Evolutionary conservation across 2,329 filamentous ascomycete genomes (phyloP).

Genomic region (Chrysosporium keratinophilum): DNA sequence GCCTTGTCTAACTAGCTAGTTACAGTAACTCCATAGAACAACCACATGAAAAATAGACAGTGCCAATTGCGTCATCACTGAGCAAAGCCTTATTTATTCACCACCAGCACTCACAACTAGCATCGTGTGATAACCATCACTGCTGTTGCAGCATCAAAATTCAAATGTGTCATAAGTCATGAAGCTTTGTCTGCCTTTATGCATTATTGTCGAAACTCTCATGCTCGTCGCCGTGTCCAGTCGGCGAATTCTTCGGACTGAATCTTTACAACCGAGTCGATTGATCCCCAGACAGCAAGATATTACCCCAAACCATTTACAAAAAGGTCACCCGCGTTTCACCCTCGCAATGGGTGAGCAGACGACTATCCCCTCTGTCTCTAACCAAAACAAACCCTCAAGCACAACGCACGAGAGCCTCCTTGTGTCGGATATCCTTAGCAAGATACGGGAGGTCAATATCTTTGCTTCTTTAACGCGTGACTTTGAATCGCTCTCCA

Average conservation of each 20-base stretch:
- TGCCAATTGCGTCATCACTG: no score
- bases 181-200: background rate
- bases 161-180: background rate
- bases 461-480: constrained; percentile 75
- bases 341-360: background rate
- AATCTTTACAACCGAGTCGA: background rate
- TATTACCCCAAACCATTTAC: background rate
- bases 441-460: constrained; percentile 65
- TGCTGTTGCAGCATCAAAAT: no score
- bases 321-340: background rate
- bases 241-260: background rate
- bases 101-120: no score
- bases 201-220: background rate
- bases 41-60: no score
- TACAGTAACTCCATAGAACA: no score
- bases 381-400: background rate
- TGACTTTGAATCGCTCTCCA: constrained; percentile 58
- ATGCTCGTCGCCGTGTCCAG: background rate
- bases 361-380: constrained; percentile 13
- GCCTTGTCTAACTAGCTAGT: no score
- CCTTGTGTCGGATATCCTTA: constrained; percentile 68
- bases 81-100: no score
- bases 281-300: background rate
- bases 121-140: no score
- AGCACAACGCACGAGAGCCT: background rate